Conservation (phyloP, 139 green algal species). For the Diplosphaera chodatii region DNA sequence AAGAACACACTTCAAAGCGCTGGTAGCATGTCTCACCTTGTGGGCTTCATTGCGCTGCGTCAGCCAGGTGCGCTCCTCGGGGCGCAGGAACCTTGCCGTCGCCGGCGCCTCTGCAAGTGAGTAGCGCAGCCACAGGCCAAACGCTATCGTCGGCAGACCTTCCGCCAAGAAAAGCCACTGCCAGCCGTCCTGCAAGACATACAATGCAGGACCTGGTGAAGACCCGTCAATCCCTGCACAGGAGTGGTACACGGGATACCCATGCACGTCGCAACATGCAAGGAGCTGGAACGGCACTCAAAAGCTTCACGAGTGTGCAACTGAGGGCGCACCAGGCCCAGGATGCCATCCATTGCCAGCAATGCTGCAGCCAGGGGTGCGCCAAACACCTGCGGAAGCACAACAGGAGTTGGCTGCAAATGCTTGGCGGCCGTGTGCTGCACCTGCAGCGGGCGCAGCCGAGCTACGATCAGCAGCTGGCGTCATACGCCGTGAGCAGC, state of each 20-base stretch:
- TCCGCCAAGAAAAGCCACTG: slow-evolving; percentile 63
- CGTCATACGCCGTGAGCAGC: too few relatives aligned
- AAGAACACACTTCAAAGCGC: too few relatives aligned
- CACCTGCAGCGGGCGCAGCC: too few relatives aligned
- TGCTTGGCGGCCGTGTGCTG: background rate
- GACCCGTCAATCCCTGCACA: too few relatives aligned
- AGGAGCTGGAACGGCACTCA: too few relatives aligned
- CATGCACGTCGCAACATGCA: too few relatives aligned
- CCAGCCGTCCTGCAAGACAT: too few relatives aligned
- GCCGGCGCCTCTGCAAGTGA: slow-evolving; percentile 24
- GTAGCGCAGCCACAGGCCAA: slow-evolving; percentile 26
- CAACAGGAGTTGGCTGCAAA: background rate
- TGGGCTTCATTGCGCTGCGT: background rate
- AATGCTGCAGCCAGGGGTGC: slow-evolving; percentile 1
- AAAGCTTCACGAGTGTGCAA: too few relatives aligned
- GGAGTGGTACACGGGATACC: too few relatives aligned
- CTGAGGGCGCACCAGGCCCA: too few relatives aligned
- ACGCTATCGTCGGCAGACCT: slow-evolving; percentile 23
- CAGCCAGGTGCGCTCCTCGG: slow-evolving; percentile 32
- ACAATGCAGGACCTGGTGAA: too few relatives aligned
- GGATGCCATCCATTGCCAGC: background rate
- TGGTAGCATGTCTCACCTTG: background rate
- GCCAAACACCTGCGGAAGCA: background rate
- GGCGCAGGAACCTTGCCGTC: slow-evolving; percentile 35
- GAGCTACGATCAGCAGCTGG: too few relatives aligned